Conservation (phyloP, 1,284 basidiomycete genomes). For the Fomitopsis pinicola region DNA sequence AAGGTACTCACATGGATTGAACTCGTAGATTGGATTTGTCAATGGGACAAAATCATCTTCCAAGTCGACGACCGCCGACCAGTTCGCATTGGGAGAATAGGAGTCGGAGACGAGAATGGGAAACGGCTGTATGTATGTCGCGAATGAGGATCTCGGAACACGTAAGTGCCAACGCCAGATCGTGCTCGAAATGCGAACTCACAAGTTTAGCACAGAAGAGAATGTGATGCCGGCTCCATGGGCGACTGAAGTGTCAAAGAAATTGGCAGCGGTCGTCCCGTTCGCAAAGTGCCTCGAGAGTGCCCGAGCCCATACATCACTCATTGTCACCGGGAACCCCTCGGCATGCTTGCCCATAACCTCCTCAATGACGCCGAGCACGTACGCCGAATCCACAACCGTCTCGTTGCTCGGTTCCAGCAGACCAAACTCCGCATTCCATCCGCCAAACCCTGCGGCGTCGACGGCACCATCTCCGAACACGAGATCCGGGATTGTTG, state of each 20-base stretch:
- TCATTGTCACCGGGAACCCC: constrained; percentile 23
- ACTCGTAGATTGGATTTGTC: constrained; percentile 39
- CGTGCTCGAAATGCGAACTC: constrained; percentile 3
- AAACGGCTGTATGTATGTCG: constrained; percentile 18
- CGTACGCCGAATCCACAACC: constrained; percentile 10
- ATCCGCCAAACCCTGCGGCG: constrained; percentile 14
- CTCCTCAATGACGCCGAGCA: constrained; percentile 17
- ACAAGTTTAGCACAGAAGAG: constrained; percentile 22
- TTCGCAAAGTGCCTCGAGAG: constrained; percentile 24
- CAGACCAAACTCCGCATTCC: constrained; percentile 19
- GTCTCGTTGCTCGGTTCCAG: constrained; percentile 13
- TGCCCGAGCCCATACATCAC: constrained; percentile 24
- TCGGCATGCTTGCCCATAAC: constrained; percentile 15
- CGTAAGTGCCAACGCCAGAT: background rate
- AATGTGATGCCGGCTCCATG: constrained; percentile 26
- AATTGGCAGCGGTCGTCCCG: constrained; percentile 19
- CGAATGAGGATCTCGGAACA: constrained; percentile 18
- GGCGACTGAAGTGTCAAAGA: constrained; percentile 13
- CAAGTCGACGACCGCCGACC: constrained; percentile 3
- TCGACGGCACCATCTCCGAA: constrained; percentile 12
- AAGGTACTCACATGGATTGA: constrained; percentile 38
- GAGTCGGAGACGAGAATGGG: constrained; percentile 23
- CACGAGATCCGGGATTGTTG: constrained; percentile 20
- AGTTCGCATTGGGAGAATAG: constrained; percentile 12
- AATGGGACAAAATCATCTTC: constrained; percentile 24